Conservation (phyloP, 2,329 filamentous ascomycete species). For the Chrysoporthe cubensis region DNA sequence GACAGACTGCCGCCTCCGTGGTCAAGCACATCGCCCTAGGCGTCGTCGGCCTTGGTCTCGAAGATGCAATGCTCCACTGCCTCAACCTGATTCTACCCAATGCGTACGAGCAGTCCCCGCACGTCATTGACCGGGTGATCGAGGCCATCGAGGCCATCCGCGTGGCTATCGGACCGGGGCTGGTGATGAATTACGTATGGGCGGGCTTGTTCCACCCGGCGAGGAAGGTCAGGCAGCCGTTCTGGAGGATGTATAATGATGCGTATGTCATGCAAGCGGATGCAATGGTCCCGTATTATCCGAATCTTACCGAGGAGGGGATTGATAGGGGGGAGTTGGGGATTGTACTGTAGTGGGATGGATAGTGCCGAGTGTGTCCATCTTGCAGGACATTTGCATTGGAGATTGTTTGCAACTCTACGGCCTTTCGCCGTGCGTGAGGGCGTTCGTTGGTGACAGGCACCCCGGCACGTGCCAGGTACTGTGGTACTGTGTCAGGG, state of each 20-base stretch:
- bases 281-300: constrained; percentile 95
- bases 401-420: neutral
- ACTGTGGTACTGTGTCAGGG: neutral
- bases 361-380: neutral
- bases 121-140: constrained; percentile 97
- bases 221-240: constrained; percentile 89
- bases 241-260: constrained; percentile 97
- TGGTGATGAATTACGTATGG: constrained; percentile 98
- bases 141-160: constrained; percentile 96
- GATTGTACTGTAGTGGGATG: constrained; percentile 68
- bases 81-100: constrained; percentile 97
- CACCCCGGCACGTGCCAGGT: no score
- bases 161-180: constrained; percentile 87
- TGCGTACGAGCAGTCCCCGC: constrained; percentile 94
- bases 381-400: neutral
- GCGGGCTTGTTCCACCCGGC: constrained; percentile 96
- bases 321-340: constrained; percentile 79
- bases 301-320: constrained; percentile 79
- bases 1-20: constrained; percentile 93
- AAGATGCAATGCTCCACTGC: constrained; percentile 97
- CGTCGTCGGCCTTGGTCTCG: constrained; percentile 95
- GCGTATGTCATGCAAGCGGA: constrained; percentile 94
- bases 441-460: neutral
- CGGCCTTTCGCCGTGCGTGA: neutral
- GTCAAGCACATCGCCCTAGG: constrained; percentile 98